phyloP scores from a whole-genome alignment of 2,329 filamentous ascomycete species.

The Claviceps maximensis region DNA sequence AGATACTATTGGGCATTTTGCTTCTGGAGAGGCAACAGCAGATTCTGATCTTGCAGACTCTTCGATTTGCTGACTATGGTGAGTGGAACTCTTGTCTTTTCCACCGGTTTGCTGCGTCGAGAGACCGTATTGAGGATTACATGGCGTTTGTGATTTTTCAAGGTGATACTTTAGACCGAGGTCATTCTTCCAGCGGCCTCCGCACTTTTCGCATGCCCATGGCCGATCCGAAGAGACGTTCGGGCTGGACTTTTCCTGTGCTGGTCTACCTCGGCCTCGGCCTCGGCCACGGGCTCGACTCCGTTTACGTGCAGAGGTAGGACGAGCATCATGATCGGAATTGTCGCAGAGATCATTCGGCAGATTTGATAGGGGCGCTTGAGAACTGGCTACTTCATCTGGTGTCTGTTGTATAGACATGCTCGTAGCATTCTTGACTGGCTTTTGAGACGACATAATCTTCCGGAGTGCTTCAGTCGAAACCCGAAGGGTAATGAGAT shows the following conservation, averaged over 20 bases:
- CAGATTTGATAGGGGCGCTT: neutral
- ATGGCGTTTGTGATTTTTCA: conserved; percentile 38
- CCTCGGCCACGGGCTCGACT: conserved; percentile 7
- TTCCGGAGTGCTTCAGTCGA: conserved; percentile 1
- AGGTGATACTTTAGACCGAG: conserved; percentile 46
- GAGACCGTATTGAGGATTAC: conserved; percentile 31
- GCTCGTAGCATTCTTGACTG: neutral
- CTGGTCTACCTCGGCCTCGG: conserved; percentile 3
- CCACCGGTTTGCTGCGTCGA: conserved; percentile 7
- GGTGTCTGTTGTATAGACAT: neutral
- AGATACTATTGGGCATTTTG: neutral
- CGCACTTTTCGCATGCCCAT: conserved; percentile 40
- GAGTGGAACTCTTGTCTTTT: conserved; percentile 7
- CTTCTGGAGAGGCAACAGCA: neutral
- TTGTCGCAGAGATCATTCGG: neutral
- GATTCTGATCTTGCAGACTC: neutral
- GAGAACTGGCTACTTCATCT: neutral
- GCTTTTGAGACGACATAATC: neutral
- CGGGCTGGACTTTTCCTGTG: conserved; percentile 7
- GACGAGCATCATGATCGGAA: neutral
- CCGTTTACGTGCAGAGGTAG: neutral
- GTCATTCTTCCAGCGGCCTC: conserved; percentile 42
- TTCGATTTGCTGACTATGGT: neutral
- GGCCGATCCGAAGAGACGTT: conserved; percentile 12
- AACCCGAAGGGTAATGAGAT: conserved; percentile 2